Evolutionary conservation across 768 basidiomycete genomes (phyloP), one percentile per base, ranked within the genome.

Genomic region (Pholiota microspora): DNA sequence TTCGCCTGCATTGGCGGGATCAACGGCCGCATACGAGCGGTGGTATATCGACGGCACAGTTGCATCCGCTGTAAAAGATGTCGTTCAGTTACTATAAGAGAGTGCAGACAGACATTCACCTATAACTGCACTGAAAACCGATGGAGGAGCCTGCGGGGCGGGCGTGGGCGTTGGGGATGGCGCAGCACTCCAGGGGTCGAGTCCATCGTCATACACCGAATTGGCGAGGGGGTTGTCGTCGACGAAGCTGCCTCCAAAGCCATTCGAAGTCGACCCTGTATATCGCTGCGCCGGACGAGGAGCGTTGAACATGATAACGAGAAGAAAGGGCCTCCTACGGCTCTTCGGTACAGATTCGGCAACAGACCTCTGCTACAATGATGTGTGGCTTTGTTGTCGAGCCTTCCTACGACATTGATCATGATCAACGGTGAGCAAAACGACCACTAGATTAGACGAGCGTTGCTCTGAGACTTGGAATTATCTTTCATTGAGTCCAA

Each of bases 1-100:
- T 64, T 93, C 89, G 44, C 91, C 92, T 10, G 82, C 73, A 57
- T 81, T 81, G 27, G 63, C 75, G n/a, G 82, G 77, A 69, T 94
- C 91, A 25, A 92, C 85, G 6, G 84, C 76, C 29, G 81, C 77
- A 63, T 89, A 91, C 9, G 93, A 83, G 44, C 77, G 77, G 56
- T 82, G 79, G 71, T 97, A 97, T 46, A 88, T 77, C 15, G 83
- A 70, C 23, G 94, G 94, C 10, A 93, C 85, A 21, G 84, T 86
- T 38, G 90, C 91, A 69, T 89, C 86, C 54, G 83, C 91, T 93
- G 56, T 34, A 51, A 58, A n/a, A 28, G 47, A 56, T 36, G 2
- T 12, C 23, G 18, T 28, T 57, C 18, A 54, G 54, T 36, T 29
- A 46, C 27, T 25, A 47, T 24, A 12, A 42, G 21, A 42, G 4